A percentile compares a stretch with the other conserved stretches of the same genome.
These are phyloP conservation scores for Yamadazyma blattariae DNA, from an alignment of 1,139 yeast species.

Conservation along the genomic window DNA sequence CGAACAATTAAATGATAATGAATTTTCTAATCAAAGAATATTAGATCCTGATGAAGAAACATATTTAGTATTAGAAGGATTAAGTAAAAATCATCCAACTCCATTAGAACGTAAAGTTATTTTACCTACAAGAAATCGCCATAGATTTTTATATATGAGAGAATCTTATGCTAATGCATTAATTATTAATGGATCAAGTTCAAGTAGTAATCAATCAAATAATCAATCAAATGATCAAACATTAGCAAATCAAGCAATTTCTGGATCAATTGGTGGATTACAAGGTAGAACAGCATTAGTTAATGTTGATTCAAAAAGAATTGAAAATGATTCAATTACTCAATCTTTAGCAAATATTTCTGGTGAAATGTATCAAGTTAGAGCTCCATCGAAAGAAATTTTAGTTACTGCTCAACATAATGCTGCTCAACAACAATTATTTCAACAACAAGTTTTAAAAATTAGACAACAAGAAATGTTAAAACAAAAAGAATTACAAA, in stretches of 20 bases:
- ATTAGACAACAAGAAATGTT: constrained; percentile 41
- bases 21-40: constrained; percentile 24
- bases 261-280: constrained; percentile 64
- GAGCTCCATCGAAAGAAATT: constrained; percentile 60
- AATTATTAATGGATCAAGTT: constrained; percentile 31
- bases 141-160: constrained; percentile 74
- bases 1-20: constrained; percentile 35
- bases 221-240: constrained; percentile 33
- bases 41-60: constrained; percentile 88
- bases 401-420: constrained; percentile 44
- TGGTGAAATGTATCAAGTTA: constrained; percentile 54
- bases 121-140: constrained; percentile 68
- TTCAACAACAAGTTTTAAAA: constrained; percentile 49
- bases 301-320: constrained; percentile 49
- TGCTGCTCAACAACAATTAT: constrained; percentile 44
- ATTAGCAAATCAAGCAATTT: constrained; percentile 48
- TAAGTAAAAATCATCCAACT: constrained; percentile 71
- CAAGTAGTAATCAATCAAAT: constrained; percentile 15
- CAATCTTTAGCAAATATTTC: constrained; percentile 52
- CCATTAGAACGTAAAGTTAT: constrained; percentile 79
- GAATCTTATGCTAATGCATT: constrained; percentile 72
- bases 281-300: constrained; percentile 76
- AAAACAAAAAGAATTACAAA: constrained; percentile 28
- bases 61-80: constrained; percentile 90
- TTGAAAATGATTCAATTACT: constrained; percentile 29